These are phyloP conservation scores for Cercospora zeina DNA, from an alignment of 2,329 filamentous ascomycete species.

Conservation along the genomic window DNA sequence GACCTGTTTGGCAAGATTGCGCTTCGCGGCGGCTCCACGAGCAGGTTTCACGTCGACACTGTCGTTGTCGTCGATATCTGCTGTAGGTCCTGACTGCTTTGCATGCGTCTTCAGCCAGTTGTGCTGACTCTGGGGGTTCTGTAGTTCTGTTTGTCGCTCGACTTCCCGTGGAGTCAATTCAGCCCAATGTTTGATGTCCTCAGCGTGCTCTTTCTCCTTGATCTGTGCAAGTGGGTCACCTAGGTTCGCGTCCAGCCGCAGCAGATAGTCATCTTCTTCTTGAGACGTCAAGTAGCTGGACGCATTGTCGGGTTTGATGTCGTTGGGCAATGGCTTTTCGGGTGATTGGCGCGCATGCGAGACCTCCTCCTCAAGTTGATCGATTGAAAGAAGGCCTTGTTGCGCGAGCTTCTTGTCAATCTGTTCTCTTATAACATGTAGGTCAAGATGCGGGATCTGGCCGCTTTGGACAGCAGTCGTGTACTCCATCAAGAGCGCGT, in stretches of 20 bases:
- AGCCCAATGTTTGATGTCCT: constrained; percentile 38
- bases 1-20: constrained; percentile 41
- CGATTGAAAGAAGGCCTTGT: constrained; percentile 37
- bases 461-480: constrained; percentile 40
- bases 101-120: constrained; percentile 70
- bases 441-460: constrained; percentile 36
- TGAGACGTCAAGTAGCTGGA: constrained; percentile 67
- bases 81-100: constrained; percentile 25
- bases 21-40: constrained; percentile 38
- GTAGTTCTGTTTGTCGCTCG: constrained; percentile 55
- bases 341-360: constrained; percentile 41
- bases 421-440: constrained; percentile 37
- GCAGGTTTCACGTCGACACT: constrained; percentile 74
- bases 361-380: constrained; percentile 44
- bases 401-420: constrained; percentile 38
- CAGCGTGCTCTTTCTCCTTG: constrained; percentile 25
- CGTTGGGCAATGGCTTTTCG: constrained; percentile 37
- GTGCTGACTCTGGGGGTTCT: constrained; percentile 88
- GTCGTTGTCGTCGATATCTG: constrained; percentile 56
- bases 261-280: constrained; percentile 73
- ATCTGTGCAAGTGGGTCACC: constrained; percentile 51
- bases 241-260: constrained; percentile 60
- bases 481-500: constrained; percentile 39
- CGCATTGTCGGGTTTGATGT: constrained; percentile 56
- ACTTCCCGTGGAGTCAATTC: constrained; percentile 49